Base-by-base conservation (phyloP, 352 stramenopile species). In the Plasmopara halstedii region DNA sequence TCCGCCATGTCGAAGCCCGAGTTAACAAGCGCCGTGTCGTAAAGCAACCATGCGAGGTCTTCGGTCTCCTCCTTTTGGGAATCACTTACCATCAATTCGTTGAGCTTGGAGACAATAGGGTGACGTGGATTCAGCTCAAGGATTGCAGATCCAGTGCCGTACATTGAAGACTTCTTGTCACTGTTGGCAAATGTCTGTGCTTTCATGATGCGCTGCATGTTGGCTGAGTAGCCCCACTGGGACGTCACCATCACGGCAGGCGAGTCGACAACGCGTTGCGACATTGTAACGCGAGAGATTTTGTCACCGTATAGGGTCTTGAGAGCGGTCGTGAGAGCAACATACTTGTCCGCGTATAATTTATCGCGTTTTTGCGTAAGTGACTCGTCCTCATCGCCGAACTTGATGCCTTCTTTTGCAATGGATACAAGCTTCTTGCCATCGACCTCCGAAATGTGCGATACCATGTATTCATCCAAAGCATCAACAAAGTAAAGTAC, bases 161-260 rank as follows among this genome's bases (percentile, higher is more conserved):
- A 58, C 56, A 66, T 67, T 8, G 56, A 48, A 0, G 48, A 63
- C 15, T 63, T 58, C 41, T 62, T 51, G 3, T 80, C 64, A 6
- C 80, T 76, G 53, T 95, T 89, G 6, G 80, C 73, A 60, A 99
- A 98, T 13, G 97, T 97, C 75, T 99, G 97, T 19, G 95, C 77
- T 64, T 97, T 92, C 85, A 99, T 97, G 69, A 99, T 98, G 32
- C 96, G 85, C 70, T 99, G 96, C 96, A 99, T 99, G 71, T 99
- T 99, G 13, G 97, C 96, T 32, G 86, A 97, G 71, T 99, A 90
- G 17, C 96, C 96, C 74, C 94, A 99, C 63, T 98, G 86, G 4
- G 85, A 93, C 7, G 93, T 98, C 27, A 97, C 89, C 55, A 99
- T 96, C 49, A 99, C 93, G 2, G 90, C 92, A 10, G 97, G 96